Evolutionary conservation across 208 protist species (phyloP), one percentile per base, ranked within the genome.

Genomic region (Porcisia hertigi): DNA sequence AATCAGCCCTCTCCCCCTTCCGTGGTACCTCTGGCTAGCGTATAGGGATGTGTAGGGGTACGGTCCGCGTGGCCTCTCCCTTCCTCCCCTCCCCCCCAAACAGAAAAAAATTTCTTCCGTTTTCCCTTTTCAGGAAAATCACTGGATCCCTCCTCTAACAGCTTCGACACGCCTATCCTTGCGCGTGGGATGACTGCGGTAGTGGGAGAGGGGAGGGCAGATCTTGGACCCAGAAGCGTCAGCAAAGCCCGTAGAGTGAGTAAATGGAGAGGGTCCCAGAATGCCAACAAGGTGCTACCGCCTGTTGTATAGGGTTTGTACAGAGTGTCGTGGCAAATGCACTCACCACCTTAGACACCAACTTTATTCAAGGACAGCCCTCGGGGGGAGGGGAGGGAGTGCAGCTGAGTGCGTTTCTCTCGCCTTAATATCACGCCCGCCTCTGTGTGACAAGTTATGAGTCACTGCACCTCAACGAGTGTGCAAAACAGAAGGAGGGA

Each of bases 11-110:
- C 39, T 30, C 25, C 20, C 58, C 14, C 25, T 62, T 62, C 59
- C 64, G 66, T 67, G 36, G 65, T 55, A 72, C 59, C 54, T 16
- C 58, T 34, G 25, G 58, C 58, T 23, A 11, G 58, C n/a, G 12
- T 25, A 23, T 36, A 20, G 30, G 25, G 2, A 18, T 52, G 34
- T 49, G 36, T 12, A 3, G n/a, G 25, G 18, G 43, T 69, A 43
- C 12, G 16, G 1, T 69, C 64, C 39, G n/a, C n/a, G 34, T 71
- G 2, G 20, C 20, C 25, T 58, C 23, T 30, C 54, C 9, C 54
- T 58, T 16, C 25, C 2, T 4, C 30, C 30, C 30, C 30, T 0
- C 2, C 20, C 30, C 30, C 30, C 30, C 30, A 30, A 30, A 30
- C 30, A 30, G 30, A 30, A 30, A 30, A 30, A 30, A 11, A 23